Percentiles rank a stretch among this genome's conserved stretches.
These are phyloP conservation scores for Hygrophorus pudorinus DNA, from an alignment of 768 basidiomycete genomes.

Conservation along the genomic window DNA sequence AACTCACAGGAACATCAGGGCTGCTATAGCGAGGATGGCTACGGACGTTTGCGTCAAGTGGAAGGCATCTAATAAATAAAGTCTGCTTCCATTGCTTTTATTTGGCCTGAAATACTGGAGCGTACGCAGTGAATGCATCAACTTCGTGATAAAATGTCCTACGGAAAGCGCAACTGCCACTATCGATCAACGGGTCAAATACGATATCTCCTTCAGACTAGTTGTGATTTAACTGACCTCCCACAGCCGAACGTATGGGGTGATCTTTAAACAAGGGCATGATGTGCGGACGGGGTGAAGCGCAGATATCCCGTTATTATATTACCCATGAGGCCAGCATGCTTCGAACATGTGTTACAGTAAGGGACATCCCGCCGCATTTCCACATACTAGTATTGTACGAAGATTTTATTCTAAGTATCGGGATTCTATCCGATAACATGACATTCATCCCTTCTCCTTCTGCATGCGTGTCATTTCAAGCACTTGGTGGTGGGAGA, in stretches of 20 bases:
- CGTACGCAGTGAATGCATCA: constrained; percentile 39
- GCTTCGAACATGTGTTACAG: constrained; percentile 2
- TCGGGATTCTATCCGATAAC: constrained; percentile 4
- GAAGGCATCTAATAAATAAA: constrained; percentile 36
- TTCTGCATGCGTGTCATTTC: background rate
- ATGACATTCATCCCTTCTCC: background rate
- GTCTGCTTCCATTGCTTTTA: constrained; percentile 5
- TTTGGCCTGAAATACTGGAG: background rate
- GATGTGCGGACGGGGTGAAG: constrained; percentile 2
- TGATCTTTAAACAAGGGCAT: constrained; percentile 44
- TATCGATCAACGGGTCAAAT: constrained; percentile 13
- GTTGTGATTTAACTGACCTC: constrained; percentile 20
- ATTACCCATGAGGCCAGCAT: constrained; percentile 5
- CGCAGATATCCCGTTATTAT: background rate
- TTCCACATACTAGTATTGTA: no score
- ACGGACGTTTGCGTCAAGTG: constrained; percentile 68
- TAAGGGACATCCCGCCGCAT: no score
- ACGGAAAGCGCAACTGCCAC: constrained; percentile 37
- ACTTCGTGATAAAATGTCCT: constrained; percentile 42
- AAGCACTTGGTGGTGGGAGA: no score
- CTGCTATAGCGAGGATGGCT: constrained; percentile 56
- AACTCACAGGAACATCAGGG: constrained; percentile 56
- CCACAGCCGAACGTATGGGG: constrained; percentile 33
- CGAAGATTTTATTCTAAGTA: background rate
- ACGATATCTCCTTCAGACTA: background rate